phyloP scores from a whole-genome alignment of 2,329 filamentous ascomycete species.

The Chaetomium strumarium region DNA sequence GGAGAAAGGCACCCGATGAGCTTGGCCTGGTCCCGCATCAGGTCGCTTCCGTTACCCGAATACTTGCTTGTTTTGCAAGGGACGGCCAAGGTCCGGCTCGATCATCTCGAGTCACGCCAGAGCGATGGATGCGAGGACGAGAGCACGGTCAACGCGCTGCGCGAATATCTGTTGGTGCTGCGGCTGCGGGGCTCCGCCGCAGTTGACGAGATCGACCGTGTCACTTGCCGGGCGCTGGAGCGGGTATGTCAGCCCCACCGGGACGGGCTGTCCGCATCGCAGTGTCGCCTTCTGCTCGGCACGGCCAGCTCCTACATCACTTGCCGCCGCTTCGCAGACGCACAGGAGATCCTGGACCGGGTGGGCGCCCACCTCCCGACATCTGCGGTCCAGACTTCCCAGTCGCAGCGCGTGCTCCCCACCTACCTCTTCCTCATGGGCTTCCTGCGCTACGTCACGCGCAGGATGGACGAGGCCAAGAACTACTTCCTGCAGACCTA shows the following conservation, averaged over 20 bases:
- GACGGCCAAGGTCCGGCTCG: slow-evolving; percentile 13
- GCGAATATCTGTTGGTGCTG: slow-evolving; percentile 17
- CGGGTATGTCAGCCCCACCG: not conserved
- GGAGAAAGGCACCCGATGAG: slow-evolving; percentile 17
- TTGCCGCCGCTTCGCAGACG: slow-evolving; percentile 6
- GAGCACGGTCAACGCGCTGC: slow-evolving; percentile 10
- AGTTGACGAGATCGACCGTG: slow-evolving; percentile 13
- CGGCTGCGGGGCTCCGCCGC: slow-evolving; percentile 6
- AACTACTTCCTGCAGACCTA: slow-evolving; percentile 16
- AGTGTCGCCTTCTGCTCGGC: slow-evolving; percentile 17
- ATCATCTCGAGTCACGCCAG: slow-evolving; percentile 10
- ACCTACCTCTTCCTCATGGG: slow-evolving; percentile 15
- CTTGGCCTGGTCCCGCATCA: slow-evolving; percentile 13
- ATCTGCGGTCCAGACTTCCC: not conserved
- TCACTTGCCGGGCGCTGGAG: slow-evolving; percentile 2
- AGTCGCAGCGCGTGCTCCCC: not conserved
- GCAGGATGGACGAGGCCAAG: slow-evolving; percentile 8
- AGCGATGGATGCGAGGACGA: not conserved
- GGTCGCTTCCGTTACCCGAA: slow-evolving; percentile 3
- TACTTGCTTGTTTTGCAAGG: slow-evolving; percentile 12
- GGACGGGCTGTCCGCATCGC: not conserved
- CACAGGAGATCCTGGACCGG: slow-evolving; percentile 1
- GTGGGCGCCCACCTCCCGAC: slow-evolving; percentile 5
- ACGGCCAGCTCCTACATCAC: slow-evolving; percentile 12
- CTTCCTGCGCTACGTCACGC: slow-evolving; percentile 11